Percentiles rank a stretch among this genome's conserved stretches.
These are phyloP conservation scores for Solanum hybrid DNA, from an alignment of 305 asterid genomes.

Conservation along the genomic window DNA sequence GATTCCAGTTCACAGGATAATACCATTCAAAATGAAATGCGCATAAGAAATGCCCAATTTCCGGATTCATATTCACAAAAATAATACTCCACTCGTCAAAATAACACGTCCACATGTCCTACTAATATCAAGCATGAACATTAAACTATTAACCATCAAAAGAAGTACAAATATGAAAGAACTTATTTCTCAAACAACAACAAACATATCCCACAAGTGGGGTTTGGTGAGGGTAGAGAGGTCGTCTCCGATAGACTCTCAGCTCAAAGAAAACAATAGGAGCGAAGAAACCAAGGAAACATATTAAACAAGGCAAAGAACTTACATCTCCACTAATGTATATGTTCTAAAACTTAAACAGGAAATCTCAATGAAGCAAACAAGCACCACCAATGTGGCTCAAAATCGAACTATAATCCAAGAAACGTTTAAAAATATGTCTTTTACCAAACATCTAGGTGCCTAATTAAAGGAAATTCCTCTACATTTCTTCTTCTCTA, in stretches of 20 bases:
- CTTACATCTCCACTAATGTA: not conserved
- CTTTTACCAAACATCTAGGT: not conserved
- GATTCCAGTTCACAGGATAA: not conserved
- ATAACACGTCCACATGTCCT: not conserved
- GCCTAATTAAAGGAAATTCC: not conserved
- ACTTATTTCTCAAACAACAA: not conserved
- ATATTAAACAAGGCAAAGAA: not conserved
- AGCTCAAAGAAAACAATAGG: not conserved
- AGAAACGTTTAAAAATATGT: not conserved
- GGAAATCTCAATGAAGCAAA: not conserved
- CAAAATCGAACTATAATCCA: not conserved
- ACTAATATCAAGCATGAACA: not conserved
- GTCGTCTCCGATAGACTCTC: not conserved
- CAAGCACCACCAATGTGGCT: not conserved
- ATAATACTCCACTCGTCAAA: not conserved
- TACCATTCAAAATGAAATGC: not conserved
- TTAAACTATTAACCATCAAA: not conserved
- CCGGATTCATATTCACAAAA: not conserved
- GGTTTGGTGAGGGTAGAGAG: not conserved
- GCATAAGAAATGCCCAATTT: not conserved
- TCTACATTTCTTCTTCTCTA: not conserved
- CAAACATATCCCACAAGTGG: not conserved
- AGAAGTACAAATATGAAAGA: not conserved
- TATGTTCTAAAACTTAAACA: not conserved
- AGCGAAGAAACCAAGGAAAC: not conserved